Percentiles rank a stretch among this genome's conserved stretches.
Conservation (phyloP, 2,329 filamentous ascomycete species). For the Blastomyces parvus region DNA sequence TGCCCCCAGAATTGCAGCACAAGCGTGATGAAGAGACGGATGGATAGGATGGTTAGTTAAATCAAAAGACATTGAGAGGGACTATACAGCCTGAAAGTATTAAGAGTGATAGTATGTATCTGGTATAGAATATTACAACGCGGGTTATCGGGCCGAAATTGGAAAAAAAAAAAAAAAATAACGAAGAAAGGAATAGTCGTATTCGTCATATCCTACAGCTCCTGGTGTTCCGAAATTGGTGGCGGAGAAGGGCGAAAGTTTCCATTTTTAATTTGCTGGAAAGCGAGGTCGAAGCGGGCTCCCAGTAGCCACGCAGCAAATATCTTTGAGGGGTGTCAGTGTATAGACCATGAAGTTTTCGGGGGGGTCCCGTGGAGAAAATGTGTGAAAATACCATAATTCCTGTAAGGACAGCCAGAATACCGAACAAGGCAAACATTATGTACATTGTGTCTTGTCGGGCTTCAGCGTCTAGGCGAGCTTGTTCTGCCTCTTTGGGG, state of each 20-base stretch:
- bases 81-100: background rate
- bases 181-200: background rate
- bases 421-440: slow-evolving; percentile 49
- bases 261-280: slow-evolving; percentile 45
- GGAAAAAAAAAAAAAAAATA: background rate
- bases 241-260: slow-evolving; percentile 37
- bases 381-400: slow-evolving; percentile 61
- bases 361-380: background rate
- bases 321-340: slow-evolving; percentile 46
- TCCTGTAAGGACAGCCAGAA: slow-evolving; percentile 61
- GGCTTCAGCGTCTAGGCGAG: slow-evolving; percentile 38
- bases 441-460: slow-evolving; percentile 11
- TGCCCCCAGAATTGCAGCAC: background rate
- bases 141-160: background rate
- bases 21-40: background rate
- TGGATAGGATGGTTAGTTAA: slow-evolving; percentile 3
- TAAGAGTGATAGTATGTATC: slow-evolving; percentile 11
- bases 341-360: background rate
- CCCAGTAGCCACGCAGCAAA: slow-evolving; percentile 69
- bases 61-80: background rate
- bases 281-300: slow-evolving; percentile 67
- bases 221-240: slow-evolving; percentile 29
- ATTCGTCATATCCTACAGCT: slow-evolving; percentile 30
- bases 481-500: slow-evolving; percentile 44
- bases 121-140: slow-evolving; percentile 6